Evolutionary conservation across 78 protist species (phyloP), one percentile per base, ranked within the genome.

Genomic region (Chrysochromulina parva): DNA sequence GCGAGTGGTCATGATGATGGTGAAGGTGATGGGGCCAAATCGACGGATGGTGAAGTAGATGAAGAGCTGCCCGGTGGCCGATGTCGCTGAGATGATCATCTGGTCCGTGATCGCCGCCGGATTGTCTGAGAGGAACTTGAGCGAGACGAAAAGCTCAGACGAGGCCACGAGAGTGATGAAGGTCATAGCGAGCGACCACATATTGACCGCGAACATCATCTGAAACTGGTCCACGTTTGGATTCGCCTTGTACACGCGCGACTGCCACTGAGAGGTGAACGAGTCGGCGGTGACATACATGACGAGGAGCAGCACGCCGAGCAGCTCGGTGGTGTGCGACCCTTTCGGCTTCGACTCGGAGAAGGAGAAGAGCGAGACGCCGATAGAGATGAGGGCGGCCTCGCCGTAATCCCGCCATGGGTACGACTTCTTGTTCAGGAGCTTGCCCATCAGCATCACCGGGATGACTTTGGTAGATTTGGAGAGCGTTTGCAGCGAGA

Each of bases 381-480:
- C 96, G 16, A 5, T 19, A 1, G 80, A 19, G 14, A 94, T 11
- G 17, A 78, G 2, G 54, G 57, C 7, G 53, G 85, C 91, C 67
- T 52, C 17, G 26, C 53, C 24, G 65, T 86, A 92, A 55, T 92
- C 59, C 26, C 16, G 1, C 28, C 22, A 24, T 48, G 94, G 82
- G 60, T 92, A 89, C n/a, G n/a, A 7, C 38, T 50, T 59, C 28
- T 81, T 59, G 10, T 2, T 2, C 38, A 92, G 26, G n/a, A 92
- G 26, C 47, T 89, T 76, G 20, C 88, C 90, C 22, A 71, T 73
- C 47, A 92, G 19, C 47, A 94, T 28, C 50, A 94, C 96, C 16
- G 96, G 93, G 17, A 94, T 24, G 62, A 89, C 28, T 65, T 94
- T 94, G 89, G 93, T 92, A 50, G 93, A 69, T 88, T 94, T 94